phyloP scores from a whole-genome alignment of 495 filamentous ascomycete species.

The Apiosordaria backusii region DNA sequence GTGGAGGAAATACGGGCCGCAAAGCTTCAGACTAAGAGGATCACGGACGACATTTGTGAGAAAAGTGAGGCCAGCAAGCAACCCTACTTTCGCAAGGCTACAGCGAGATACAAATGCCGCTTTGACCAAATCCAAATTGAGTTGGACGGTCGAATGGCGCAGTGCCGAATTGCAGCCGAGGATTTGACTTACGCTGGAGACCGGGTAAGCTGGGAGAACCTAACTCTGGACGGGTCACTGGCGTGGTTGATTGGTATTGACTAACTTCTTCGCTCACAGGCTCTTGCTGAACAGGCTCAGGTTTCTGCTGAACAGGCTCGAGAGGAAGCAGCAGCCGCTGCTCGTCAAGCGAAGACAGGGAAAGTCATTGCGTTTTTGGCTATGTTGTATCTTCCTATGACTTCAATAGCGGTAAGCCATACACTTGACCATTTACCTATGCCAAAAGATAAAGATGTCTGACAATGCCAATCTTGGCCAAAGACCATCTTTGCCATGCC shows the following conservation, averaged over 20 bases:
- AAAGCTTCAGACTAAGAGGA: slow-evolving; percentile 4
- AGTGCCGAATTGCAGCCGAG: slow-evolving; percentile 10
- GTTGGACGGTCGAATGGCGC: slow-evolving; percentile 9
- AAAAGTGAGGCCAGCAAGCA: background rate
- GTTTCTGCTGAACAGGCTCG: background rate
- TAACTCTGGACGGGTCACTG: background rate
- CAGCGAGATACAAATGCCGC: slow-evolving; percentile 7
- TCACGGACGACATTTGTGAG: slow-evolving; percentile 1
- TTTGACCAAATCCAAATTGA: slow-evolving; percentile 15
- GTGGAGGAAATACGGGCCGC: slow-evolving; percentile 14
- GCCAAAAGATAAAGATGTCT: too few species aligned
- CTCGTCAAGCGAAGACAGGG: background rate
- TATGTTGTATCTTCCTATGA: slow-evolving; percentile 19
- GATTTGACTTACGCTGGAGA: slow-evolving; percentile 7
- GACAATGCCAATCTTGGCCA: too few species aligned
- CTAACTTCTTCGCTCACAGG: slow-evolving; percentile 1
- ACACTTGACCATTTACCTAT: too few species aligned
- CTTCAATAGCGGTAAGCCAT: slow-evolving; percentile 18
- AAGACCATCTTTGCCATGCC: slow-evolving; percentile 17
- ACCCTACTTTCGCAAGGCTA: background rate
- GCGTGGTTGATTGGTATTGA: background rate
- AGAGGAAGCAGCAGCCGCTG: too few species aligned
- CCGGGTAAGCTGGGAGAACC: slow-evolving; percentile 15
- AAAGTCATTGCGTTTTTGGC: slow-evolving; percentile 15
- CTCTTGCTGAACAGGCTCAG: slow-evolving; percentile 7